phyloP scores from a whole-genome alignment of 164 flowering plant species.

The Piper betle region DNA sequence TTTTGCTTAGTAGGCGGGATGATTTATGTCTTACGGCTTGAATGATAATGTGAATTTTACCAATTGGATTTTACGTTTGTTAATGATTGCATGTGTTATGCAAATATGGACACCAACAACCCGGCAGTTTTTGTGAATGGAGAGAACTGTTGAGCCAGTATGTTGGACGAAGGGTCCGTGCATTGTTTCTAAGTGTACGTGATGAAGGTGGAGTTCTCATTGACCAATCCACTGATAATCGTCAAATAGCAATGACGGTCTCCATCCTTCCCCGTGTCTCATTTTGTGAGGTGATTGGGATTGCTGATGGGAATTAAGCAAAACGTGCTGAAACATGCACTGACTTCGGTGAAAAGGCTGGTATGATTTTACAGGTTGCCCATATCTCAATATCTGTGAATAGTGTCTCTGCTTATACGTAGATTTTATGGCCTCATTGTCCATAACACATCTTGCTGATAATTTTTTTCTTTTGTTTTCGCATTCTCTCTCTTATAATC shows the following conservation, averaged over 20 bases:
- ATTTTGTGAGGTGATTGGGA: slow-evolving; percentile 77
- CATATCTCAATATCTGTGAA: not conserved
- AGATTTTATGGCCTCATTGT: not conserved
- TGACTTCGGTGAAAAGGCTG: slow-evolving; percentile 67
- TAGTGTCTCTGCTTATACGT: not conserved
- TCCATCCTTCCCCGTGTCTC: slow-evolving; percentile 31
- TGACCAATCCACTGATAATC: slow-evolving; percentile 73
- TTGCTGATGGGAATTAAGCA: slow-evolving; percentile 70
- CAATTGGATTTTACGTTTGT: too few relatives aligned
- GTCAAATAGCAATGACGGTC: slow-evolving; percentile 46
- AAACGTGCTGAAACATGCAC: slow-evolving; percentile 75
- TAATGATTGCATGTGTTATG: too few relatives aligned
- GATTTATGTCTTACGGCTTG: too few relatives aligned
- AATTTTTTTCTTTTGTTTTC: slow-evolving; percentile 8
- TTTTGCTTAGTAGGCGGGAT: too few relatives aligned
- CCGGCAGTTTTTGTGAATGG: slow-evolving; percentile 83
- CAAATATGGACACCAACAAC: slow-evolving; percentile 63
- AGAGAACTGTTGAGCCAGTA: slow-evolving; percentile 44
- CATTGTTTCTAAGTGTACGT: slow-evolving; percentile 61
- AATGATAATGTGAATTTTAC: too few relatives aligned
- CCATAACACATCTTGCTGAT: not conserved
- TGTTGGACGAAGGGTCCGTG: slow-evolving; percentile 56
- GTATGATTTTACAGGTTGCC: slow-evolving; percentile 17
- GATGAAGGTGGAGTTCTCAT: slow-evolving; percentile 39
- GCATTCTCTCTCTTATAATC: slow-evolving; percentile 49